Evolutionary conservation across 2,329 filamentous ascomycete genomes (phyloP), one percentile per base, ranked within the genome.

Genomic region (Botrytis aclada): DNA sequence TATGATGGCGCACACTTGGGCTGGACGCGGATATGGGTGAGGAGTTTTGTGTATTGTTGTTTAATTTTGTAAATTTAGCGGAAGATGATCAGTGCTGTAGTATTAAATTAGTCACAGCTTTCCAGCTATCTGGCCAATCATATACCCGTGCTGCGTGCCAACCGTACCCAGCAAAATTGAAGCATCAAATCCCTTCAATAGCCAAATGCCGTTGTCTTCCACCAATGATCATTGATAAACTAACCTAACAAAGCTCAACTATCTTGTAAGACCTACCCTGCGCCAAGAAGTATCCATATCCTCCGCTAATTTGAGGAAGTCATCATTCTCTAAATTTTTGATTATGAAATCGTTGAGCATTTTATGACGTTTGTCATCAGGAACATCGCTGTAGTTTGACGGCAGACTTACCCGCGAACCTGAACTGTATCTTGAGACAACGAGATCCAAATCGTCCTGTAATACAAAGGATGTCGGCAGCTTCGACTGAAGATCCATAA

Each of bases 261-360:
- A 79, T 73, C 82, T 77, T n/a, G 82, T 83, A n/a, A 86, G 77
- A n/a, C 82, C 83, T 70, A 85, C 81, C 54, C 83, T 81, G 73
- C 82, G 81, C 86, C 86, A 88, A 74, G 84, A 83, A 20, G 80
- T 80, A 69, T 84, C 83, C 63, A 86, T 82, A 77, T 88, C 86
- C 74, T 85, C 81, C 69, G 85, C 85, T n/a, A 88, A 78, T 29
- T 82, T 83, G 9, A 85, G 72, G 74, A 89, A 88, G 32, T 83
- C 81, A 4, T 84, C 81, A 74, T 86, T 83, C 41, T 85, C 82
- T 4, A 88, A 81, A 72, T 84, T 83, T n/a, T 83, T 81, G 54
- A 85, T 81, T 71, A 89, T 84, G 75, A 86, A 87, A 37, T 85
- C 80, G 70, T 87, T 85, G 29, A 88, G 77, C 18, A 83, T 80